phyloP scores from a whole-genome alignment of 176 grass and related monocot genomes.

The Oryza meyeriana region DNA sequence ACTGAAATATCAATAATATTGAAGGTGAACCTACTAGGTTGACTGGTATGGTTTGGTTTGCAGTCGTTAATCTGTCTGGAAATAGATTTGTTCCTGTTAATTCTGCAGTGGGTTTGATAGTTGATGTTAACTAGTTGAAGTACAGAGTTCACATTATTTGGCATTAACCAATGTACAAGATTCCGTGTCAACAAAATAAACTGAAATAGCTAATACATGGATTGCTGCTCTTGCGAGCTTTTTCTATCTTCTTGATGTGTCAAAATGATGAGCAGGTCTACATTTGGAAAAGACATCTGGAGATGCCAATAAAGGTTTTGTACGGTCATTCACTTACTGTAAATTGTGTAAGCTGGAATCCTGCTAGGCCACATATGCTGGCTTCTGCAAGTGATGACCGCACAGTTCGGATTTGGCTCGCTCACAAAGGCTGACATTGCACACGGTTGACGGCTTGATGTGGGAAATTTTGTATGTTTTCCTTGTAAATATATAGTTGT shows the following conservation, averaged over 20 bases:
- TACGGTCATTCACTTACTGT: conserved; percentile 72
- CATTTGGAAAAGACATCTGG: conserved; percentile 68
- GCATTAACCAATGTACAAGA: background rate
- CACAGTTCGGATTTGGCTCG: conserved; percentile 82
- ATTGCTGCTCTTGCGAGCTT: background rate
- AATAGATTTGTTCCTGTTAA: background rate
- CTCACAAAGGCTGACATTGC: background rate
- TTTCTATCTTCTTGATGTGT: conserved; percentile 18
- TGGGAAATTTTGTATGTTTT: conserved; percentile 26
- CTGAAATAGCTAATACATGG: background rate
- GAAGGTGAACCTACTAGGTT: background rate
- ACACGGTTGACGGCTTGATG: background rate
- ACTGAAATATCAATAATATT: background rate
- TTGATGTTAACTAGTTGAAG: background rate
- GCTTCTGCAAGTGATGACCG: conserved; percentile 88
- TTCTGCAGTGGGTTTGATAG: background rate
- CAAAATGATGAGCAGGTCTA: conserved; percentile 59
- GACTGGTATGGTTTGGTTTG: background rate
- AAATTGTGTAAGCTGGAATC: conserved; percentile 92
- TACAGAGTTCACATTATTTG: background rate
- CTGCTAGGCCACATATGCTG: conserved; percentile 68
- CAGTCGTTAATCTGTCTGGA: background rate
- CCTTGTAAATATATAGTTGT: conserved; percentile 44
- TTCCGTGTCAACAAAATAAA: background rate
- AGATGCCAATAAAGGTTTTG: conserved; percentile 74